Evolutionary conservation across 371 early-diverging fungal species (phyloP).

Genomic region (Entomophthora muscae): DNA sequence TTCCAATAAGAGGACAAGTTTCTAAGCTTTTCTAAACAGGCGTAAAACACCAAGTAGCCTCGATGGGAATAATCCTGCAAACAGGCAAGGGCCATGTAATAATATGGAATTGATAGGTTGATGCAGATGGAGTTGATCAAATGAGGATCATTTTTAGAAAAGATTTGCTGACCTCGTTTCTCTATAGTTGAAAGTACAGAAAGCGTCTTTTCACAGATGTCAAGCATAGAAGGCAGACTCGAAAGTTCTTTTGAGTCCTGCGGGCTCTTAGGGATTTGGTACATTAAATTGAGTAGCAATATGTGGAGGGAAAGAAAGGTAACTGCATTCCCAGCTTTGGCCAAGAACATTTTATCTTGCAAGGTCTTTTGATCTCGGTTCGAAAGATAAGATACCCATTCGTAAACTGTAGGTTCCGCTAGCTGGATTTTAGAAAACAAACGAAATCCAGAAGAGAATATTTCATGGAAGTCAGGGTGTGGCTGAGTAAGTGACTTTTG

Average conservation of each 20-base stretch:
- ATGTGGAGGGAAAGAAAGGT: neutral
- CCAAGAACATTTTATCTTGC: neutral
- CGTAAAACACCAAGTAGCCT: neutral
- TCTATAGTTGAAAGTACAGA: neutral
- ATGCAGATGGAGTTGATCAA: neutral
- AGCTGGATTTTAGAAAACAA: neutral
- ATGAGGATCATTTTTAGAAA: neutral
- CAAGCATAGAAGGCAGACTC: neutral
- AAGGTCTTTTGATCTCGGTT: neutral
- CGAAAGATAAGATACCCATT: neutral
- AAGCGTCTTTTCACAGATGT: neutral
- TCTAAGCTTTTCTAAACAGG: neutral
- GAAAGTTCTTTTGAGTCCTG: neutral
- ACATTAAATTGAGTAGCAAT: neutral
- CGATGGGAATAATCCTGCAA: neutral
- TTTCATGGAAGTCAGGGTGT: neutral
- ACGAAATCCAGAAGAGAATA: neutral
- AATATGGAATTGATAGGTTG: neutral
- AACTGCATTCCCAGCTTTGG: neutral
- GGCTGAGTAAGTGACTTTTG: neutral
- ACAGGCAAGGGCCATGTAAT: neutral
- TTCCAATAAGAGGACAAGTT: neutral
- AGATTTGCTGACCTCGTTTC: neutral
- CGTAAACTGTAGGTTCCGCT: neutral
- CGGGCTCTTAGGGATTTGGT: neutral